Evolutionary conservation across 2,329 filamentous ascomycete genomes (phyloP).

Genomic region (Bretziella fagacearum): DNA sequence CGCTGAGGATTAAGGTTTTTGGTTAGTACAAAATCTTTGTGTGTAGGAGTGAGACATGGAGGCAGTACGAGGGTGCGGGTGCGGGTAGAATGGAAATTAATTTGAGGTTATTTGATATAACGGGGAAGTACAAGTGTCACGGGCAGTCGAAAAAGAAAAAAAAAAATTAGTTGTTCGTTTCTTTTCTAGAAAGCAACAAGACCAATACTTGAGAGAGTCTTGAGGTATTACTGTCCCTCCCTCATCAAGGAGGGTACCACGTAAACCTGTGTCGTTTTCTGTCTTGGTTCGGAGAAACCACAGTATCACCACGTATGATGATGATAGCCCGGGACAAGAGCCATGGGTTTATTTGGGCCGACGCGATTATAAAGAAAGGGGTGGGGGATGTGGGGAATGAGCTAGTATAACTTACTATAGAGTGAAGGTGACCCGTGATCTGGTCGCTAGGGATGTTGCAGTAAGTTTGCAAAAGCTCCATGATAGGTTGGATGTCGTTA

Average conservation of each 20-base stretch:
- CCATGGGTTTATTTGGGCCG: no score
- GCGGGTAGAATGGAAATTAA: not conserved
- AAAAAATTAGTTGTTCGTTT: no score
- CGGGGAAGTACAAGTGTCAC: no score
- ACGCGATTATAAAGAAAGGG: no score
- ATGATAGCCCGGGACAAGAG: not conserved
- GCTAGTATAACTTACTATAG: constrained; percentile 12
- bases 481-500: constrained; percentile 23
- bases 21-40: constrained; percentile 1
- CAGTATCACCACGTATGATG: not conserved
- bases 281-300: not conserved
- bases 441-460: constrained; percentile 23
- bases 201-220: not conserved
- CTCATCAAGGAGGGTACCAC: no score
- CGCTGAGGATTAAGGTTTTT: constrained; percentile 19
- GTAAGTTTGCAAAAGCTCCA: constrained; percentile 24
- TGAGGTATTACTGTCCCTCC: not conserved
- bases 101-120: no score
- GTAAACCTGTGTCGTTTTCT: no score
- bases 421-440: constrained; percentile 20
- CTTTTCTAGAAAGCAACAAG: not conserved
- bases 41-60: not conserved
- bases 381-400: not conserved
- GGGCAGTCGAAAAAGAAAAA: no score
- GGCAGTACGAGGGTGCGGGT: not conserved